Conservation (phyloP, 305 asterid species). For the Fraxinus albicans region DNA sequence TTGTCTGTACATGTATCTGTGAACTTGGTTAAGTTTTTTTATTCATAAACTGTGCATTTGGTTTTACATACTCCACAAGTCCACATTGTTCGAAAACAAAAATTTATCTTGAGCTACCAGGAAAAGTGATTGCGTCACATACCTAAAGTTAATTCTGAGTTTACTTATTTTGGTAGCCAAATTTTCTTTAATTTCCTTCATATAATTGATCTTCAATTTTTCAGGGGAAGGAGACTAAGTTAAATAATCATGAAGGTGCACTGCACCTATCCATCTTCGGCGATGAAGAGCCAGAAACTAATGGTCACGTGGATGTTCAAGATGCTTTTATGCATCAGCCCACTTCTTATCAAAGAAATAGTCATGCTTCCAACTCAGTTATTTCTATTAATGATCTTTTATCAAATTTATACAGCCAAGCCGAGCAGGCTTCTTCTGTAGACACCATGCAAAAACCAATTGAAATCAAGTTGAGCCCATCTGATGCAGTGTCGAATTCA, state of each 20-base stretch:
- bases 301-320: slow-evolving; percentile 39
- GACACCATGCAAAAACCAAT: slow-evolving; percentile 29
- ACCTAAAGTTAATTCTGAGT: slow-evolving; percentile 10
- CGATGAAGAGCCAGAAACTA: slow-evolving; percentile 51
- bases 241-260: slow-evolving; percentile 40
- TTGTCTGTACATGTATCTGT: not conserved
- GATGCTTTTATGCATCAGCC: slow-evolving; percentile 43
- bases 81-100: not conserved
- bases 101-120: not conserved
- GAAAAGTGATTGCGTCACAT: slow-evolving; percentile 12
- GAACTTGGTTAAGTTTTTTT: not conserved
- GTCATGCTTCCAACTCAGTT: slow-evolving; percentile 32
- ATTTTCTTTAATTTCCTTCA: slow-evolving; percentile 4
- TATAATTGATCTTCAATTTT: slow-evolving; percentile 18
- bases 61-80: not conserved
- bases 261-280: slow-evolving; percentile 71
- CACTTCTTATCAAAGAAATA: slow-evolving; percentile 36
- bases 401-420: slow-evolving; percentile 63
- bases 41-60: not conserved
- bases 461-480: slow-evolving; percentile 29
- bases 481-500: slow-evolving; percentile 31
- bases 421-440: slow-evolving; percentile 41
- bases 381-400: slow-evolving; percentile 56
- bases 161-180: not conserved
- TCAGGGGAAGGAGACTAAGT: slow-evolving; percentile 48